Base-by-base conservation (phyloP, 202 grass and related monocot species). In the Setaria viridis region DNA sequence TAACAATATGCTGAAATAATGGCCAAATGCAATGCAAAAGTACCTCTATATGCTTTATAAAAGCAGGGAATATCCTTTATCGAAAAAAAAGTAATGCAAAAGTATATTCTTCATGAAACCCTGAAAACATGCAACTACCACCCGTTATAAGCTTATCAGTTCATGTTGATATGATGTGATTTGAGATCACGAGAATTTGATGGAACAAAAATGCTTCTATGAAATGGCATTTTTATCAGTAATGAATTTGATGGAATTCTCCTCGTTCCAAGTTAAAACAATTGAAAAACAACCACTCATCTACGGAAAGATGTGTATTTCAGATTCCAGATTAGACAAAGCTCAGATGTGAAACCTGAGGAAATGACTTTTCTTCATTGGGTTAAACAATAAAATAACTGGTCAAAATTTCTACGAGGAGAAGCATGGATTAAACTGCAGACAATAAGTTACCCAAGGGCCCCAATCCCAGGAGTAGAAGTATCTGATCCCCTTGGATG, bases 401-500 rank as follows among this genome's bases (percentile, higher is more conserved):
- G 41, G 53, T n/a, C 48, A 80, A 79, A 29, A 79, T 81, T 84
- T 91, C 65, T 70, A 86, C 5, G 0, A 76, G 74, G 80, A 59
- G 86, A 80, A 41, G 49, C 64, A 82, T 88, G 35, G 70, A 83
- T 87, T 80, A 73, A 83, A 82, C 74, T 67, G 39, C 46, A 4
- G 94, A 89, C 88, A 90, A 57, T 29, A 65, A 92, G 72, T 70
- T 80, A 93, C 63, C 89, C 45, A 88, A 68, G 65, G 83, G 83
- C 45, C 80, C 34, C 74, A 75, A 85, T 64, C 85, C 94, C 70
- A 96, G 76, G 86, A 78, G 78, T 81, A 84, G 55, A 82, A 92
- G 88, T 87, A 91, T 97, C 92, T 89, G 90, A 97, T 93, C 72
- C 82, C 47, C 56, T 87, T 80, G 82, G 66, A 85, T 84, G 65